phyloP scores from a whole-genome alignment of 2,329 filamentous ascomycete species.

The Ascochyta lentis region DNA sequence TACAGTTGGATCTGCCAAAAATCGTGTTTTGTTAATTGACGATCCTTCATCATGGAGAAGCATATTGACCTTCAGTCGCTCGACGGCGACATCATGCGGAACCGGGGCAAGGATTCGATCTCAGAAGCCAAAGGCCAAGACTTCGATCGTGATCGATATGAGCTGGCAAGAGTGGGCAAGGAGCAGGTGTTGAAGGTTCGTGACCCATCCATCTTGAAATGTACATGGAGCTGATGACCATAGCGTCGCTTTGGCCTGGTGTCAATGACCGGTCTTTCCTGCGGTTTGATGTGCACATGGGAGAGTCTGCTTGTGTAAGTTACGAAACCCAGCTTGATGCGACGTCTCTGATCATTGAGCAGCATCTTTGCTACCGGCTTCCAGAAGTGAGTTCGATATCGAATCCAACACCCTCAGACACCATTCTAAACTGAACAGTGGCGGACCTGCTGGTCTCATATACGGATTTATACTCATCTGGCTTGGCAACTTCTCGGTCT shows the following conservation, averaged over 20 bases:
- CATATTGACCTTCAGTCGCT: slow-evolving; percentile 37
- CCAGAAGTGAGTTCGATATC: slow-evolving; percentile 35
- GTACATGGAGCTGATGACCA: slow-evolving; percentile 10
- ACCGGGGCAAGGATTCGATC: slow-evolving; percentile 29
- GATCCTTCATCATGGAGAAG: slow-evolving; percentile 39
- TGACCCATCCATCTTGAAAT: not conserved
- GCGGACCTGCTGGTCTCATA: slow-evolving; percentile 47
- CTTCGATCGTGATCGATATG: slow-evolving; percentile 44
- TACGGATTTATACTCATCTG: slow-evolving; percentile 48
- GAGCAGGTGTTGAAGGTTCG: slow-evolving; percentile 46
- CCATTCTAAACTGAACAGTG: slow-evolving; percentile 27
- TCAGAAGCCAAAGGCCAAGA: slow-evolving; percentile 35
- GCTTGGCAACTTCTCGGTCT: slow-evolving; percentile 48
- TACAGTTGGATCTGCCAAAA: not conserved
- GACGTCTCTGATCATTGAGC: slow-evolving; percentile 3
- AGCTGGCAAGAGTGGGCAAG: slow-evolving; percentile 45
- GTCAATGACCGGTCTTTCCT: slow-evolving; percentile 47
- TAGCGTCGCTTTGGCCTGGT: slow-evolving; percentile 48
- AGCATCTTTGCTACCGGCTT: slow-evolving; percentile 47
- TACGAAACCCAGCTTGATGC: not conserved
- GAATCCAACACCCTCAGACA: not conserved
- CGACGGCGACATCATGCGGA: slow-evolving; percentile 33
- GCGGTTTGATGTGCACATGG: slow-evolving; percentile 49
- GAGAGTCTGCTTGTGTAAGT: slow-evolving; percentile 48
- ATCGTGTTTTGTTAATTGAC: not conserved